Base-by-base conservation (phyloP, 2,329 filamentous ascomycete genomes). In the Colletotrichum tamarilloi region DNA sequence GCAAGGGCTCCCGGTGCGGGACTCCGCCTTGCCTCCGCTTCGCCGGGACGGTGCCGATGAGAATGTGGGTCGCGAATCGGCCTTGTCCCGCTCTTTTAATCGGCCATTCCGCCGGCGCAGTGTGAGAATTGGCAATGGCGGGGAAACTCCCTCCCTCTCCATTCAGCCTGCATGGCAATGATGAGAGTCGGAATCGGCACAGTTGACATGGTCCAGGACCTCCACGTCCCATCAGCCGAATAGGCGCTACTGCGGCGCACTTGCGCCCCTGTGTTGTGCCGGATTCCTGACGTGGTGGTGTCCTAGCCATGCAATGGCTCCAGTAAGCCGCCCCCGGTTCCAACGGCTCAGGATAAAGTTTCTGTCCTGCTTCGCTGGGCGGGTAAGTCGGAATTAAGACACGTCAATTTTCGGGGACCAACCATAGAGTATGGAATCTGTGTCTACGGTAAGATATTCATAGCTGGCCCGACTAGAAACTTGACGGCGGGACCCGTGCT, bases 261-360 rank as follows among this genome's bases (percentile, higher is more conserved):
- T 49, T 62, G 66, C 38, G 55, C 19, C 42, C 8, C n/a, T 49
- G 42, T 22, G 42, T 11, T 22, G 42, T 22, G 42, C 42, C 42
- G 19, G 42, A 22, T 49, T 49, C 42, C 42, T 49, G 19, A 22
- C 22, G 42, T 22, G 42, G 42, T 49, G 42, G 42, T 49, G 60
- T 62, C 22, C 42, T 64, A 28, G 35, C 11, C 22, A 56, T 35
- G 46, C 46, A 22, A 32, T 63, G 46, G 60, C 28, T 63, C 60
- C 5, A 53, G 42, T 19, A 32, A 63, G 56, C 56, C 22, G 42
- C 42, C n/a, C 19, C 14, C 22, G 7, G 42, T 42, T 49, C 49
- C 30, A 42, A 22, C 67, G 42, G 62, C 67, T 49, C 46, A n/a
- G 32, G 57, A 67, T 24, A 67, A 22, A 70, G 38, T 70, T 67